Percentiles rank a stretch among this genome's conserved stretches.
Evolutionary conservation across 352 stramenopile species (phyloP).

Genomic region (Phytopythium sindhum): DNA sequence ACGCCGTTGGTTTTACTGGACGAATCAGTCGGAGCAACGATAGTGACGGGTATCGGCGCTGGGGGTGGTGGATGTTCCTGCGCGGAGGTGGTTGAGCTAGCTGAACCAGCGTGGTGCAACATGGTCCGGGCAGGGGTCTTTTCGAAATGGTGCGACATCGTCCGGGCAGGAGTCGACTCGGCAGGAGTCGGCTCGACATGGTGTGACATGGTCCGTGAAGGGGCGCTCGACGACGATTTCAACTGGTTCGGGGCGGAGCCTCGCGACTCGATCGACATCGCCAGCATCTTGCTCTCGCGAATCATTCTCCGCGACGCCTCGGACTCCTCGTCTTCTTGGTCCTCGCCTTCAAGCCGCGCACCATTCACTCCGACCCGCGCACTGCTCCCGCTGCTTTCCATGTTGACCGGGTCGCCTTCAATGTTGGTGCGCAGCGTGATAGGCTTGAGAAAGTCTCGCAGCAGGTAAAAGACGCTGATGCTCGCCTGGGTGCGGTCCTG

Average conservation of each 20-base stretch:
- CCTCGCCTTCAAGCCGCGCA: slow-evolving; percentile 1
- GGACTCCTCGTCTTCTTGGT: slow-evolving; percentile 25
- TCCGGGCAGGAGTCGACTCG: neutral
- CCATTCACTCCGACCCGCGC: neutral
- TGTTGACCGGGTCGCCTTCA: neutral
- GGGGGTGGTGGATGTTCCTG: neutral
- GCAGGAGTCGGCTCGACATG: neutral
- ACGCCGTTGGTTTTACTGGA: neutral
- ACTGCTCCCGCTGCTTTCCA: neutral
- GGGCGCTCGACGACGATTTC: neutral
- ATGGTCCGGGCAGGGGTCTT: neutral
- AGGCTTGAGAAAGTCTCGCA: slow-evolving; percentile 76
- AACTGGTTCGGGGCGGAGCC: neutral
- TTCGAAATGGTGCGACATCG: too few species aligned
- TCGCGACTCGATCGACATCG: slow-evolving; percentile 28
- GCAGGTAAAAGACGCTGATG: slow-evolving; percentile 52
- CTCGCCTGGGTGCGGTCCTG: slow-evolving; percentile 52
- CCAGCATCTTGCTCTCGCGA: slow-evolving; percentile 70
- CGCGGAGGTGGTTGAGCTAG: neutral
- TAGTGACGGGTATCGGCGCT: neutral
- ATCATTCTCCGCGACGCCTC: slow-evolving; percentile 34
- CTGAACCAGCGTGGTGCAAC: neutral
- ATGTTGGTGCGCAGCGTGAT: slow-evolving; percentile 25
- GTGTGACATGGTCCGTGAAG: neutral
- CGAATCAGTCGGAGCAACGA: neutral